Evolutionary conservation across 1,284 basidiomycete genomes (phyloP), one percentile per base, ranked within the genome.

Genomic region (Microbotryum scabiosae): DNA sequence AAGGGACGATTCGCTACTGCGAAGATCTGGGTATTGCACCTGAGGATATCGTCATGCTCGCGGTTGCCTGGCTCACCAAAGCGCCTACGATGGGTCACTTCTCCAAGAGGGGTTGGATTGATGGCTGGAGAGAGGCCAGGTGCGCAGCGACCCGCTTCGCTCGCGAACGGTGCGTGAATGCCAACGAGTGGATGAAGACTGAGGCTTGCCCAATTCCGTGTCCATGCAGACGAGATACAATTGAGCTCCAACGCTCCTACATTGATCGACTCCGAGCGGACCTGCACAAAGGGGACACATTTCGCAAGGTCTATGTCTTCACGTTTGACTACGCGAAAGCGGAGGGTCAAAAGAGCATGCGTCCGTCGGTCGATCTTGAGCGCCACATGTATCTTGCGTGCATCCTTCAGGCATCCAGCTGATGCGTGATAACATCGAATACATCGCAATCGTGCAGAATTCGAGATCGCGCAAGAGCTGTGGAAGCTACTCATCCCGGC

Each of bases 401-500:
- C 36, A 41, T 41, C 3, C 14, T 41, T 18, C 16, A 41, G 36
- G 16, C 10, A 4, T 41, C 14, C 36, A 41, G 16, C 49, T 25
- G 53, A 57, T 49, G n/a, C 26, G n/a, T n/a, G 5, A 44, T 52
- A 48, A 8, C 18, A 25, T 36, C 28, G 5, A 28, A 28, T 28
- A 30, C 30, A 20, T 43, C 21, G 23, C n/a, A 30, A 14, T 30
- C 26, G 18, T 14, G 45, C 71, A 88, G 86, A 76, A 16, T 75
- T 84, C 53, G 88, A 90, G 0, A 82, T 81, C 53, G 90, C 91
- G 0, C 79, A 84, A 55, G 87, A 82, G 3, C 87, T 94, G 72
- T 97, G 94, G 94, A 79, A 77, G 41, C 77, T 96, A 8, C 82
- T 96, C 47, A 78, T 97, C 51, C 85, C 87, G 0, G 83, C 86